These are phyloP conservation scores for Fraxinus angustifolia DNA, from an alignment of 305 asterid genomes.

Conservation along the genomic window DNA sequence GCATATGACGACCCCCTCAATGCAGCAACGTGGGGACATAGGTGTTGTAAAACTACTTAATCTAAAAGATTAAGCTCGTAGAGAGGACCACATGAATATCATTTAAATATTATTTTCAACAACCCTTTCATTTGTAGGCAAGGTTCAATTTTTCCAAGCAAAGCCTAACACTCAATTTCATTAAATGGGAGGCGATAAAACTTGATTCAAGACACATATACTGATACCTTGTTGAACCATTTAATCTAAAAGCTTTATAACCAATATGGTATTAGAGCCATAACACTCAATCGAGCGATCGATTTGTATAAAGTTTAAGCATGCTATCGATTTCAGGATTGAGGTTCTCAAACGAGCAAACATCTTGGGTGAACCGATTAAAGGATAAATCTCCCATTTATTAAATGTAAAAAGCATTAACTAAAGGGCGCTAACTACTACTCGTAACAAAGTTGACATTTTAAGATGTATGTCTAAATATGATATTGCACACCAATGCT, in stretches of 20 bases:
- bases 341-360: neutral
- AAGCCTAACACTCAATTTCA: neutral
- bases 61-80: neutral
- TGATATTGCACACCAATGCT: neutral
- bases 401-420: neutral
- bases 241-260: neutral
- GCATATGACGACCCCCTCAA: neutral
- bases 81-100: neutral
- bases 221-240: neutral
- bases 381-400: neutral
- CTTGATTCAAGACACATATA: neutral
- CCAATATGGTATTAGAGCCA: neutral
- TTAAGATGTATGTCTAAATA: neutral
- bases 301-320: neutral
- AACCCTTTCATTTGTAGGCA: neutral
- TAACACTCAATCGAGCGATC: neutral
- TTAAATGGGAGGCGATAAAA: neutral
- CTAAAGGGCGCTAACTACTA: neutral
- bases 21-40: neutral
- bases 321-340: neutral
- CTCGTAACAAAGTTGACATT: neutral
- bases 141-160: neutral
- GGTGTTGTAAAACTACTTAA: neutral
- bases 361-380: neutral
- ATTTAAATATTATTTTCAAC: neutral